Conservation (phyloP, 345 rosid genomes). For the Eucalyptus leucophloia region DNA sequence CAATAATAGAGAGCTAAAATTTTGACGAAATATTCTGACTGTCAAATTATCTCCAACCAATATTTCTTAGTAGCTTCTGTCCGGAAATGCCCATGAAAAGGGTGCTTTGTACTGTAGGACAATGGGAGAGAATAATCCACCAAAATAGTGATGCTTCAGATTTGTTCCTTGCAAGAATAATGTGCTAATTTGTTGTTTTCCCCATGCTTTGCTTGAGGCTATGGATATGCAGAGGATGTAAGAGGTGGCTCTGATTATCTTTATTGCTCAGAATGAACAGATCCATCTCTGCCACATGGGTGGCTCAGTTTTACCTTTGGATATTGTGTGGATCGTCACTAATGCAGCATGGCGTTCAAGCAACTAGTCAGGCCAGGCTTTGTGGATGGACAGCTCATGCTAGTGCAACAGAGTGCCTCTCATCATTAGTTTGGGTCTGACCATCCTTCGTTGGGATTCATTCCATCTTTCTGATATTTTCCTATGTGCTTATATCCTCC, state of each 20-base stretch:
- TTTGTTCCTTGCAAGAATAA: background rate
- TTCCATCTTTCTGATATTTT: background rate
- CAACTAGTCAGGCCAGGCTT: background rate
- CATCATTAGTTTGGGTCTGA: background rate
- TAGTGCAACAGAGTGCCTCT: background rate
- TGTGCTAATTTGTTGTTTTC: background rate
- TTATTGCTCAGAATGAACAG: background rate
- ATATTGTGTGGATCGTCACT: background rate
- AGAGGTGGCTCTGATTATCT: background rate
- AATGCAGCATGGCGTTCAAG: background rate
- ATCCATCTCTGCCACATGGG: background rate
- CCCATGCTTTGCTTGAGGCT: background rate
- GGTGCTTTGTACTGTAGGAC: background rate
- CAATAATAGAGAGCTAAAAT: background rate
- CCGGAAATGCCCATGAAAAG: background rate
- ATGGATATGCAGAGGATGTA: background rate
- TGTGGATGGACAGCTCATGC: background rate
- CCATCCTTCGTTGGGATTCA: background rate
- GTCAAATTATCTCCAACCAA: background rate
- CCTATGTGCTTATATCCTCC: background rate
- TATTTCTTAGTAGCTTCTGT: background rate
- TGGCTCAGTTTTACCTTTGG: background rate
- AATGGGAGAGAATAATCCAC: background rate
- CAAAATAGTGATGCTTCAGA: background rate
- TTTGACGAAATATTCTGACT: background rate